Conservation (phyloP, 2,329 filamentous ascomycete genomes). For the Botrytis deweyae region DNA sequence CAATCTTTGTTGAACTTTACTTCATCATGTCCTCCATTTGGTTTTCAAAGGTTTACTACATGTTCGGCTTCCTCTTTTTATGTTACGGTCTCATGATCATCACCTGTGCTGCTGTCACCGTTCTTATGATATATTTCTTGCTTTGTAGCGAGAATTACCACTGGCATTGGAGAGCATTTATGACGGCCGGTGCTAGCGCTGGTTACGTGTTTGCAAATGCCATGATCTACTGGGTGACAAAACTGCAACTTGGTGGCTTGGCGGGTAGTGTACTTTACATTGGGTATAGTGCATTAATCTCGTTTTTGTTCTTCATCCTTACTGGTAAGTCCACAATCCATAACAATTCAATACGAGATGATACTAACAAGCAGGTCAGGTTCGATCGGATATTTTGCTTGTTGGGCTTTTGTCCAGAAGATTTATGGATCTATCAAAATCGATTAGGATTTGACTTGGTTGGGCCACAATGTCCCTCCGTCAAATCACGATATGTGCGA, state of each 20-base stretch:
- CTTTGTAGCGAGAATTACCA: slow-evolving; percentile 97
- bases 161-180: slow-evolving; percentile 97
- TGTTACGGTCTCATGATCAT: slow-evolving; percentile 98
- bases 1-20: slow-evolving; percentile 97
- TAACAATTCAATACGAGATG: background rate
- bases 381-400: slow-evolving; percentile 92
- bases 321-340: slow-evolving; percentile 65
- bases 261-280: slow-evolving; percentile 89
- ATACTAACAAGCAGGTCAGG: slow-evolving; percentile 52
- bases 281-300: slow-evolving; percentile 87
- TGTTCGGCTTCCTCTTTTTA: slow-evolving; percentile 98
- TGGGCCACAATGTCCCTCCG: background rate
- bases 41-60: slow-evolving; percentile 99
- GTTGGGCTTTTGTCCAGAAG: slow-evolving; percentile 89
- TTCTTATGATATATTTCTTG: slow-evolving; percentile 93
- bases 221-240: slow-evolving; percentile 85
- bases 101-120: slow-evolving; percentile 86
- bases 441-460: slow-evolving; percentile 54
- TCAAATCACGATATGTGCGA: background rate
- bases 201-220: slow-evolving; percentile 91
- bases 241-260: slow-evolving; percentile 79
- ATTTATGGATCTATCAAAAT: slow-evolving; percentile 99
- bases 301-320: slow-evolving; percentile 88
- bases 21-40: slow-evolving; percentile 99
- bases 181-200: slow-evolving; percentile 85